Evolutionary conservation across 169 alveolate species (phyloP).

Genomic region (Plasmodium gonderi): DNA sequence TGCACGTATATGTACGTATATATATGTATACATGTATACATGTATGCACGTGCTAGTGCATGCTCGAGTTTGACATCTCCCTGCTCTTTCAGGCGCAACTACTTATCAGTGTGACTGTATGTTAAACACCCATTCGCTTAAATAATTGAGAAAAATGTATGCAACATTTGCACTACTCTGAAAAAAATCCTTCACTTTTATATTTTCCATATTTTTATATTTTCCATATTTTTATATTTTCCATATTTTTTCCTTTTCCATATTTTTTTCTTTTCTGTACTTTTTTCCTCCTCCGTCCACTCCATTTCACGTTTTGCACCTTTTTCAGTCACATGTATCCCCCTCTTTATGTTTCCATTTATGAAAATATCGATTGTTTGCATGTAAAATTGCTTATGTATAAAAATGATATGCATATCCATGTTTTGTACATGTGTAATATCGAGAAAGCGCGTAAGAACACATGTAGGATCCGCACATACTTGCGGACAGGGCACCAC

Average conservation of each 20-base stretch:
- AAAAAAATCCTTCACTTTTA: neutral
- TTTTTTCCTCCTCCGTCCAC: no score
- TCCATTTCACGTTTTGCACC: neutral
- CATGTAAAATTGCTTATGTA: no score
- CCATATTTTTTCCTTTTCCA: neutral
- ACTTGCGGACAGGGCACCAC: no score
- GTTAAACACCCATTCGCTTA: neutral
- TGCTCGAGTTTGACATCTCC: no score
- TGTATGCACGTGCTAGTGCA: neutral
- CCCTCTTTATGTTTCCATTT: neutral
- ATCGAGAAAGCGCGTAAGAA: no score
- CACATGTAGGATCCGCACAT: no score
- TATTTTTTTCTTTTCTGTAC: neutral
- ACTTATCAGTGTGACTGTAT: neutral
- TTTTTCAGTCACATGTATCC: neutral
- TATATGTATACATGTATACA: neutral
- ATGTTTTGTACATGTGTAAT: no score
- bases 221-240: neutral
- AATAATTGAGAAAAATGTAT: neutral
- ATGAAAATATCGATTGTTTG: no score
- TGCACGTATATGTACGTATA: neutral
- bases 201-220: neutral
- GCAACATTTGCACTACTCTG: neutral
- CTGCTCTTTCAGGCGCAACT: neutral
- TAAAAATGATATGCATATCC: no score